Conservation (phyloP, 495 filamentous ascomycete genomes). For the Penicillium antarcticum region DNA sequence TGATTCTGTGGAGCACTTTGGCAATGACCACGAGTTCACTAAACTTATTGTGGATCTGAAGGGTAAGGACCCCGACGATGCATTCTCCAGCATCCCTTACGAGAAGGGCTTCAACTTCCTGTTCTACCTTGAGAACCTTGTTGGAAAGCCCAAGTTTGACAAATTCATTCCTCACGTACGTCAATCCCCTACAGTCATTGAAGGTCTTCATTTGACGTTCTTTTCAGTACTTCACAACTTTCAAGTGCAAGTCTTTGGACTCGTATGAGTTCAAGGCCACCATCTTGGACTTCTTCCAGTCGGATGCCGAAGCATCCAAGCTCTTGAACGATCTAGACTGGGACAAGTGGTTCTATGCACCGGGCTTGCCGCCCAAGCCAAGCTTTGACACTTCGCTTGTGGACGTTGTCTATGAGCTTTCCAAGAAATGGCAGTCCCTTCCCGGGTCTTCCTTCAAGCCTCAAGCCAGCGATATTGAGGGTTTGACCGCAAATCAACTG, state of each 20-base stretch:
- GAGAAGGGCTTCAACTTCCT: slow-evolving; percentile 77
- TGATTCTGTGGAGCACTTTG: slow-evolving; percentile 74
- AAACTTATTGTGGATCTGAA: slow-evolving; percentile 83
- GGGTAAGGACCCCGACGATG: slow-evolving; percentile 91
- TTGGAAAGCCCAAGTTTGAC: slow-evolving; percentile 86
- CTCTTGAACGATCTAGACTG: slow-evolving; percentile 73
- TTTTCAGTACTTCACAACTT: slow-evolving; percentile 74
- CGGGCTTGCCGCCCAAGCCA: slow-evolving; percentile 86
- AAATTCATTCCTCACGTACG: slow-evolving; percentile 82
- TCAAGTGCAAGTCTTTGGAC: slow-evolving; percentile 76
- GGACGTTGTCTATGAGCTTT: slow-evolving; percentile 78
- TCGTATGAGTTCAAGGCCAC: slow-evolving; percentile 91
- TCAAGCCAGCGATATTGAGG: slow-evolving; percentile 59
- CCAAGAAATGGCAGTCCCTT: slow-evolving; percentile 69
- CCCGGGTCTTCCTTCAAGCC: slow-evolving; percentile 59
- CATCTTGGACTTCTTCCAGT: slow-evolving; percentile 76
- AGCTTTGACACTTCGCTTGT: slow-evolving; percentile 85
- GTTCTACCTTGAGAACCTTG: slow-evolving; percentile 76
- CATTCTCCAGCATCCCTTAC: slow-evolving; percentile 80
- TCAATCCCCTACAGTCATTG: not conserved
- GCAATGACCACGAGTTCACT: slow-evolving; percentile 84
- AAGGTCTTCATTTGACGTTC: slow-evolving; percentile 12
- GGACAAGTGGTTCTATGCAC: slow-evolving; percentile 80
- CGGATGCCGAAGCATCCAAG: slow-evolving; percentile 62
- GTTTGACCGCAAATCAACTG: slow-evolving; percentile 78